Conservation (phyloP, 192 early-diverging fungal genomes). For the Coemansia sp. region DNA sequence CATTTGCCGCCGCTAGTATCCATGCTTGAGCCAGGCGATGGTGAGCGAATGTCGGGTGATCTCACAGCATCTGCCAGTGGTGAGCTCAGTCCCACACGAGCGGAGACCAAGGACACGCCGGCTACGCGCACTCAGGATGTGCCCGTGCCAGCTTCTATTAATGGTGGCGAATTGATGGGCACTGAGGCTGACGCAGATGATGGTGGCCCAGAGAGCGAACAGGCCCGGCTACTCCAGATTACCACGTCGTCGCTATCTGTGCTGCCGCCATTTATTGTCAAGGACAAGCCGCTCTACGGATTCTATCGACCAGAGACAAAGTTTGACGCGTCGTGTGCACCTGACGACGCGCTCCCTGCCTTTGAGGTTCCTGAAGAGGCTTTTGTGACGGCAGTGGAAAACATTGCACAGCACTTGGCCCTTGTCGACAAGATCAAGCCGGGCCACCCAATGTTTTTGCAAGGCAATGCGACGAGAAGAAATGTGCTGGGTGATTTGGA, state of each 20-base stretch:
- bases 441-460: constrained; percentile 42
- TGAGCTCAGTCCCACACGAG: background rate
- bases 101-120: background rate
- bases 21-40: constrained; percentile 7
- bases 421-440: constrained; percentile 18
- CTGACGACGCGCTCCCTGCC: constrained; percentile 30
- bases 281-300: constrained; percentile 36
- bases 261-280: constrained; percentile 20
- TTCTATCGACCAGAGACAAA: constrained; percentile 41
- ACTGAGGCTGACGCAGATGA: constrained; percentile 24
- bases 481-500: constrained; percentile 44
- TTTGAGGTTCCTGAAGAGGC: constrained; percentile 43
- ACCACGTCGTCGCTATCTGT: constrained; percentile 28
- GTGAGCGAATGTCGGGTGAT: background rate
- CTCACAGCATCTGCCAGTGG: background rate
- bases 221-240: constrained; percentile 32
- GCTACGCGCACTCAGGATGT: background rate
- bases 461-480: constrained; percentile 17
- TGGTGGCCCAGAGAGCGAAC: constrained; percentile 28
- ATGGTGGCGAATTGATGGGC: constrained; percentile 5
- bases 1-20: constrained; percentile 39
- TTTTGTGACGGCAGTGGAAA: constrained; percentile 17
- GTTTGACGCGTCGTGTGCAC: constrained; percentile 32
- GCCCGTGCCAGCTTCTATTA: background rate
- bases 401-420: constrained; percentile 21